Evolutionary conservation across 352 stramenopile species (phyloP).

Genomic region (Phytophthora quininea): DNA sequence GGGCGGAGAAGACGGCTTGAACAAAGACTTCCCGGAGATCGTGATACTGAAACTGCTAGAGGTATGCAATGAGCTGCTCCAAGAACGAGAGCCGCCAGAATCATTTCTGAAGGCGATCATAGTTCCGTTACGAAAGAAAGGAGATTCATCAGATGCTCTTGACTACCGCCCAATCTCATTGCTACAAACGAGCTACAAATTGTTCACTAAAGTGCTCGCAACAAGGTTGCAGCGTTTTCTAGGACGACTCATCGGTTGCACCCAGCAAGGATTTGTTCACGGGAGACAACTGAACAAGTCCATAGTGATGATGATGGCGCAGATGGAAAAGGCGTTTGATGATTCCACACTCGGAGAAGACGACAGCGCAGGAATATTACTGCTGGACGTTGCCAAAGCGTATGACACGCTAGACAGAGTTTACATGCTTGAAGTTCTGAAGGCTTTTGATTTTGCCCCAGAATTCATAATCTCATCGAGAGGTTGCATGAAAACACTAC

Average conservation of each 20-base stretch:
- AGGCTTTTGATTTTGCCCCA: not conserved
- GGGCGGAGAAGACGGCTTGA: not conserved
- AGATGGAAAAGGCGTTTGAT: not conserved
- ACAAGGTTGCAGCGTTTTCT: not conserved
- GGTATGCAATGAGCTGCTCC: not conserved
- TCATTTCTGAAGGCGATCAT: conserved; percentile 6
- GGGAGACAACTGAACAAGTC: conserved; percentile 7
- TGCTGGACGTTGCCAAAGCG: conserved; percentile 7
- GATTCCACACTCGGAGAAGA: not conserved
- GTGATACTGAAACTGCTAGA: not conserved
- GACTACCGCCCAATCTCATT: conserved; percentile 15
- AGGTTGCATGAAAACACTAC: not conserved
- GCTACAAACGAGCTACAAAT: conserved; percentile 15
- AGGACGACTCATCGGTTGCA: not conserved
- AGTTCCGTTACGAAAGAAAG: conserved; percentile 5
- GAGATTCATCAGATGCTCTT: conserved; percentile 4
- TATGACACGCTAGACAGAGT: conserved; percentile 8
- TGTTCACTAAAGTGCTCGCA: conserved; percentile 4
- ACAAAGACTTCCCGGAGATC: not conserved
- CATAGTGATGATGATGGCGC: conserved; percentile 11
- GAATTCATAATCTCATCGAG: not conserved
- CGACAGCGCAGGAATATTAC: conserved; percentile 2
- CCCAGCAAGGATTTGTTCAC: conserved; percentile 15
- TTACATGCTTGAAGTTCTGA: not conserved
- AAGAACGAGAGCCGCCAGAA: not conserved